Evolutionary conservation across 768 basidiomycete genomes (phyloP), one percentile per base, ranked within the genome.

Genomic region (Hemileccinum rubropunctum): DNA sequence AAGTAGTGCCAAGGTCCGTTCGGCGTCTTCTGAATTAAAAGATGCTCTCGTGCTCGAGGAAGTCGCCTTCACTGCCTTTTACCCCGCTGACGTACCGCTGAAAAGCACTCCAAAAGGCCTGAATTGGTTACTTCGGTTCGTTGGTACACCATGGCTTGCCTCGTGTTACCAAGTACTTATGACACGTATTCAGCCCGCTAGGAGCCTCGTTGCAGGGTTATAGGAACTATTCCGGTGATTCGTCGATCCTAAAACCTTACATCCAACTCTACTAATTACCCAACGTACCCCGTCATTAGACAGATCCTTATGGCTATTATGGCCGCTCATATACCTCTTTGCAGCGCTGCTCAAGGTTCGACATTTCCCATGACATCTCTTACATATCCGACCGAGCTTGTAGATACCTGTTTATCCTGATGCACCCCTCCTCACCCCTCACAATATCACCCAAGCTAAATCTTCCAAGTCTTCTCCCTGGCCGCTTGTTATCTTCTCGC

Each of bases 401-500:
- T 47, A 84, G 82, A 76, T 84, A 48, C 81, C 83, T n/a, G 78
- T 77, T 20, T 74, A 80, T 57, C 65, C 66, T 11, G 77, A 80
- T 49, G 81, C 81, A 3, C 78, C 80, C 5, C 77, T 84, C 18
- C 72, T 81, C 4, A 43, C 75, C 11, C 58, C 58, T 4, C 52
- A 58, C 23, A 23, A 41, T 4, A 30, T 39, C 21, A 7, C 28
- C 11, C 42, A 26, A 21, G 13, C 27, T 2, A 32, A 46, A 42
- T 30, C 45, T 21, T 28, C 32, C 42, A 52, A 64, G 47, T 38
- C 57, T 23, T 56, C 68, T 15, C 75, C 77, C 42, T 89, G 88
- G 88, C 88, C 89, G 0, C 75, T 94, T 27, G 80, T 91, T 27
- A 76, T 94, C 35, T 93, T 92, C 68, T 89, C 86, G 10, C 91